Percentiles rank a stretch among this genome's conserved stretches.
phyloP scores from a whole-genome alignment of 2,329 filamentous ascomycete genomes.

The Botrytis hyacinthi region DNA sequence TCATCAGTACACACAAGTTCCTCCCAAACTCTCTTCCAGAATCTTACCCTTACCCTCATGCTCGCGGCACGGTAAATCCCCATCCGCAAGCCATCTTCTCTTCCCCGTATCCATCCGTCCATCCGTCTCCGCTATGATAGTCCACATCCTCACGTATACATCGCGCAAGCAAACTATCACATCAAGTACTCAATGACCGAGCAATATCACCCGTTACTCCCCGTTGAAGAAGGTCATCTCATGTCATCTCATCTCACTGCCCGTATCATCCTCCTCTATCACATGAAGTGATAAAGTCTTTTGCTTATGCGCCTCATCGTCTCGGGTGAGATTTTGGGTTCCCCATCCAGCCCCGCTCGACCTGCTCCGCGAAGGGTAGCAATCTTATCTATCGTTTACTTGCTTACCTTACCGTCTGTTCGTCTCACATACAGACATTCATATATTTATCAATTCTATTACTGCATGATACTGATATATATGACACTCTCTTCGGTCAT shows the following conservation, averaged over 20 bases:
- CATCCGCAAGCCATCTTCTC: neutral
- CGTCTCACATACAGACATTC: neutral
- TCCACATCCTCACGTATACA: neutral
- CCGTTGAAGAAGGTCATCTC: neutral
- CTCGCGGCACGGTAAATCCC: neutral
- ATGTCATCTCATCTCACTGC: neutral
- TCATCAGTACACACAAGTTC: no score
- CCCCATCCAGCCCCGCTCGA: neutral
- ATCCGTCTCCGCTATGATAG: neutral
- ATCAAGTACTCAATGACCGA: neutral
- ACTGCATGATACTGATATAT: neutral
- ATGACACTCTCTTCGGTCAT: neutral
- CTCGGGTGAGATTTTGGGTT: conserved; percentile 6
- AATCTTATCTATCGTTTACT: conserved; percentile 1
- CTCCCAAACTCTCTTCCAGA: neutral
- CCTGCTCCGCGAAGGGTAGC: neutral
- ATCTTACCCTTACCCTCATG: neutral
- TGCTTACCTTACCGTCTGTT: neutral
- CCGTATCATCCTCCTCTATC: neutral
- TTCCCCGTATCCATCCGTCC: neutral
- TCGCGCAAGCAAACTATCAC: neutral
- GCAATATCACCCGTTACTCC: neutral
- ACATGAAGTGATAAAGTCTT: neutral
- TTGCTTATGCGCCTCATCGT: neutral
- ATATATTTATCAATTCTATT: no score